Percentiles rank a stretch among this genome's conserved stretches.
These are phyloP conservation scores for Plenodomus biglobosus DNA, from an alignment of 2,329 filamentous ascomycete species.

Conservation along the genomic window DNA sequence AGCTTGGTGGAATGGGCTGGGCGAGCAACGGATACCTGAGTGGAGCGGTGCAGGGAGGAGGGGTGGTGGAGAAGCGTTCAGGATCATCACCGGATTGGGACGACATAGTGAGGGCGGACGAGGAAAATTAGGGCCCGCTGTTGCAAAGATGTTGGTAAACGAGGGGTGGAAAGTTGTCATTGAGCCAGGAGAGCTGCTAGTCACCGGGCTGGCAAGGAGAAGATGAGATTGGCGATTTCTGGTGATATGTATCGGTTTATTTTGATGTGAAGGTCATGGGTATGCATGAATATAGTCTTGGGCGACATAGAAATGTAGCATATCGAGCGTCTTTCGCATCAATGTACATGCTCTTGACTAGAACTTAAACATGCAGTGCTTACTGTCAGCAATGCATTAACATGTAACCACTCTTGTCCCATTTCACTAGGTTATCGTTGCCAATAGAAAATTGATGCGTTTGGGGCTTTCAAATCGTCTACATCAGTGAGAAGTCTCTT, in stretches of 20 bases:
- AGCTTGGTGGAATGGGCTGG: constrained; percentile 74
- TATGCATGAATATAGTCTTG: neutral
- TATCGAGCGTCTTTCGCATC: neutral
- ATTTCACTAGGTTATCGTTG: too few relatives aligned
- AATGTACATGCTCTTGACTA: too few relatives aligned
- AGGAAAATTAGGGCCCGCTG: constrained; percentile 74
- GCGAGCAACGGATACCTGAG: constrained; percentile 60
- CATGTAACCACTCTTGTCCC: too few relatives aligned
- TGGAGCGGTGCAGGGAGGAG: constrained; percentile 45
- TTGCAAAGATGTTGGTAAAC: constrained; percentile 71
- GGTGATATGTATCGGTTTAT: neutral
- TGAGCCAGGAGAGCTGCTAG: constrained; percentile 67
- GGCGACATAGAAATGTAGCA: neutral
- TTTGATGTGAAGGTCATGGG: too few relatives aligned
- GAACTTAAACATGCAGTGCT: too few relatives aligned
- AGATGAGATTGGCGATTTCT: constrained; percentile 13
- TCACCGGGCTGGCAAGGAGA: constrained; percentile 60
- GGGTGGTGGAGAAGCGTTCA: constrained; percentile 58
- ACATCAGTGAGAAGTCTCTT: too few relatives aligned
- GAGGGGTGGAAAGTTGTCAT: constrained; percentile 84
- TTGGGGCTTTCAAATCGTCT: too few relatives aligned
- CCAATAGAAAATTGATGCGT: too few relatives aligned
- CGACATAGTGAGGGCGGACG: constrained; percentile 75
- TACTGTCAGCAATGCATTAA: too few relatives aligned
- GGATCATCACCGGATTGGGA: constrained; percentile 79